These are phyloP conservation scores for Monosporascus sp. DNA, from an alignment of 2,329 filamentous ascomycete genomes.

Conservation along the genomic window DNA sequence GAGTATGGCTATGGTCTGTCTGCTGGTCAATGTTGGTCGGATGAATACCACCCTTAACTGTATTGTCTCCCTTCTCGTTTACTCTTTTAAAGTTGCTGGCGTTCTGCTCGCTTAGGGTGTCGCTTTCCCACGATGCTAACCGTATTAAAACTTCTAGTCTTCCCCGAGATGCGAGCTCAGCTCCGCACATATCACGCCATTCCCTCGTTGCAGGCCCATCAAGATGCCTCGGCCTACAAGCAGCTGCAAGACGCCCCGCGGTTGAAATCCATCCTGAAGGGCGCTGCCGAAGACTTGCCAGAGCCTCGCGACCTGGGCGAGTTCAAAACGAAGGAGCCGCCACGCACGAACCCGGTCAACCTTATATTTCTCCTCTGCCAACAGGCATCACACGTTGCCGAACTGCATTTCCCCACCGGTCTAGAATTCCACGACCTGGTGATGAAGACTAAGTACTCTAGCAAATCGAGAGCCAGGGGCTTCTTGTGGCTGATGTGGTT, in stretches of 20 bases:
- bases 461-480: constrained; percentile 74
- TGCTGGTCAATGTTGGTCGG: constrained; percentile 91
- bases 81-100: not conserved
- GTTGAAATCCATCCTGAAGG: constrained; percentile 94
- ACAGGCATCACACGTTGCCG: constrained; percentile 84
- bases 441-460: constrained; percentile 82
- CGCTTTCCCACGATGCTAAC: constrained; percentile 3
- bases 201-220: constrained; percentile 87
- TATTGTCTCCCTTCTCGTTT: constrained; percentile 38
- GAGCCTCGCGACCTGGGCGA: constrained; percentile 82
- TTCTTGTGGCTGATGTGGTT: constrained; percentile 99
- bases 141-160: constrained; percentile 51
- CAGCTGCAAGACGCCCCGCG: constrained; percentile 94
- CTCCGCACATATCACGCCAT: constrained; percentile 97
- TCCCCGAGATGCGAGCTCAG: constrained; percentile 98
- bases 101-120: too few species aligned
- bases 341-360: constrained; percentile 93
- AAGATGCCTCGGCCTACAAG: constrained; percentile 95
- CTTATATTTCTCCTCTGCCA: constrained; percentile 92
- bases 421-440: constrained; percentile 95
- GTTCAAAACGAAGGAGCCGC: constrained; percentile 61
- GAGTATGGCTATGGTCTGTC: constrained; percentile 98
- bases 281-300: constrained; percentile 81
- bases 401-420: constrained; percentile 79
- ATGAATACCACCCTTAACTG: constrained; percentile 99